phyloP scores from a whole-genome alignment of 2,329 filamentous ascomycete species.

The Xylogone sp. region DNA sequence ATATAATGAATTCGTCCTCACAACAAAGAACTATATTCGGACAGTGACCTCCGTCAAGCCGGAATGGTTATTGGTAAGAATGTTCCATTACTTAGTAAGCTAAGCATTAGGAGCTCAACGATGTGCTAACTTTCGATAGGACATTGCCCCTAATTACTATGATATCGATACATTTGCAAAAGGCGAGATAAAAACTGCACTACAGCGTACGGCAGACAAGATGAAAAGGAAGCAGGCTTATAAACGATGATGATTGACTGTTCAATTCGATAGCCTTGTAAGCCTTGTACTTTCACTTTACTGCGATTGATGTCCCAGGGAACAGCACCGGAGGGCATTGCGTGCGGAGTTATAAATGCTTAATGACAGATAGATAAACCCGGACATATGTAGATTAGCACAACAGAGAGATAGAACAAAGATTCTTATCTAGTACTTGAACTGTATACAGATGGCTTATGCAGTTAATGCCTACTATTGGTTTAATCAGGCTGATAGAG shows the following conservation, averaged over 20 bases:
- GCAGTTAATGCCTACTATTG: too few relatives aligned
- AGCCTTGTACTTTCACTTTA: too few relatives aligned
- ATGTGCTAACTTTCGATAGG: slow-evolving; percentile 48
- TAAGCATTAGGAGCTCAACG: not conserved
- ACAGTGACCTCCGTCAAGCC: slow-evolving; percentile 89
- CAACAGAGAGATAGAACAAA: not conserved
- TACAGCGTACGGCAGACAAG: slow-evolving; percentile 55
- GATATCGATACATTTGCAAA: slow-evolving; percentile 79
- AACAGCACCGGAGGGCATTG: too few relatives aligned
- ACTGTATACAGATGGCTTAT: too few relatives aligned
- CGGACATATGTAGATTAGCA: not conserved
- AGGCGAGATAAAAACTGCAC: slow-evolving; percentile 75
- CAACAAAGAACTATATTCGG: slow-evolving; percentile 95
- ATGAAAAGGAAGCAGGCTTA: slow-evolving; percentile 46
- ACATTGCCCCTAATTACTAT: slow-evolving; percentile 92
- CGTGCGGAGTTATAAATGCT: not conserved
- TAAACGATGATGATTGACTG: not conserved
- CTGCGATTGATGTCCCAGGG: too few relatives aligned
- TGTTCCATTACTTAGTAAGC: slow-evolving; percentile 6
- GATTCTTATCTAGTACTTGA: not conserved
- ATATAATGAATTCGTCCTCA: slow-evolving; percentile 98
- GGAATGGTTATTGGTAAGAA: slow-evolving; percentile 89
- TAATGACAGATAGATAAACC: not conserved
- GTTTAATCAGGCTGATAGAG: too few relatives aligned
- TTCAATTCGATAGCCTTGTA: not conserved